Evolutionary conservation across 2,329 filamentous ascomycete genomes (phyloP).

Genomic region (Aspergillus tamarii): DNA sequence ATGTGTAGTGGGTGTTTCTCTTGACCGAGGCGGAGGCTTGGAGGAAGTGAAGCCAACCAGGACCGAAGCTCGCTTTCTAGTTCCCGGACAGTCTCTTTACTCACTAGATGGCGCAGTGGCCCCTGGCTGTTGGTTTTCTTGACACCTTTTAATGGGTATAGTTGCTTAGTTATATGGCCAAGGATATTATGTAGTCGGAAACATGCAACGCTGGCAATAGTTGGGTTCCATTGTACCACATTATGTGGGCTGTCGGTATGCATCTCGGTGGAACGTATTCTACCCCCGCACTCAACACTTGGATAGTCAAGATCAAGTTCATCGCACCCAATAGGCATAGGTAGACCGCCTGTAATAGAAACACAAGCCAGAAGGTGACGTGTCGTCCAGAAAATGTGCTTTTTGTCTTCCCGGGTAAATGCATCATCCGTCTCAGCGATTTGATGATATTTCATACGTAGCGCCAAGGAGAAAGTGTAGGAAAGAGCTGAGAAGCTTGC

Average conservation of each 20-base stretch:
- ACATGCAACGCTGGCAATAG: slow-evolving; percentile 3
- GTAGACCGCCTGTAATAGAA: slow-evolving; percentile 9
- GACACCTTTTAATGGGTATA: slow-evolving; percentile 10
- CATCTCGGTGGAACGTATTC: background rate
- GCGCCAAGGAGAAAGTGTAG: slow-evolving; percentile 13
- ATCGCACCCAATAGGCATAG: slow-evolving; percentile 8
- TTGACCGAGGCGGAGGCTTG: background rate
- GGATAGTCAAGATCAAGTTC: slow-evolving; percentile 13
- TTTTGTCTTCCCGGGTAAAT: slow-evolving; percentile 1
- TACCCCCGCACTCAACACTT: background rate
- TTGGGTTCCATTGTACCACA: background rate
- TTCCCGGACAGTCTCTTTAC: slow-evolving; percentile 6
- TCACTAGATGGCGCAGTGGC: slow-evolving; percentile 11
- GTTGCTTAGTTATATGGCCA: slow-evolving; percentile 4
- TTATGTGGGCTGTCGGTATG: background rate
- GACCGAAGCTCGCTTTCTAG: slow-evolving; percentile 12
- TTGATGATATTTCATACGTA: slow-evolving; percentile 18
- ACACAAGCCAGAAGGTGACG: slow-evolving; percentile 11
- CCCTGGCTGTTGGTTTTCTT: background rate
- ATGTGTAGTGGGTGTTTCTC: background rate
- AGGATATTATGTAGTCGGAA: slow-evolving; percentile 13
- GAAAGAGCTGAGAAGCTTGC: slow-evolving; percentile 15
- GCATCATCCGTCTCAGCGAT: slow-evolving; percentile 1
- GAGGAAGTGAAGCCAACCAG: slow-evolving; percentile 9
- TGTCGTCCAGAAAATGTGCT: slow-evolving; percentile 15